A percentile compares a stretch with the other conserved stretches of the same genome.
Evolutionary conservation across 768 basidiomycete genomes (phyloP).

Genomic region (Cystobasidium ongulense): DNA sequence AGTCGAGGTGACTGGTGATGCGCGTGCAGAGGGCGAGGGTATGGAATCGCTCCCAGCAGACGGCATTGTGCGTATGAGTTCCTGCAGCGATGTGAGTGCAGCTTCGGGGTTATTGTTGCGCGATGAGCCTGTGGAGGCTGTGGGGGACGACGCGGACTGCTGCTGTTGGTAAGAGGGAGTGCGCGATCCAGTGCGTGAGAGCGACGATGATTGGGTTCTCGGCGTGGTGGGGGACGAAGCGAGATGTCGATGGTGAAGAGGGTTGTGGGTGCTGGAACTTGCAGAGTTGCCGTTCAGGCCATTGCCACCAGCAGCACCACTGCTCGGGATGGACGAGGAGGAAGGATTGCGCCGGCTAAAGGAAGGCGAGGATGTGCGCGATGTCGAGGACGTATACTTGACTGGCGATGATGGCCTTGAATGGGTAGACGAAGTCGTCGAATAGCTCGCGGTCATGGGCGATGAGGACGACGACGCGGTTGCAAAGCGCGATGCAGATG

Average conservation of each 20-base stretch:
- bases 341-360: background rate
- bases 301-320: too few relatives aligned
- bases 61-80: slow-evolving; percentile 67
- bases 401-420: background rate
- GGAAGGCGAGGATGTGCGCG: background rate
- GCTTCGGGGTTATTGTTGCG: slow-evolving; percentile 36
- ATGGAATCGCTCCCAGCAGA: slow-evolving; percentile 45
- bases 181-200: background rate
- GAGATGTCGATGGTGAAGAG: background rate
- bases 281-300: background rate
- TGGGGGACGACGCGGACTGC: background rate
- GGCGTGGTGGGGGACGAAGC: background rate
- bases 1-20: slow-evolving; percentile 44
- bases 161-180: background rate
- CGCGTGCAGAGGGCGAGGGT: slow-evolving; percentile 58
- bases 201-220: background rate
- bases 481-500: background rate
- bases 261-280: background rate
- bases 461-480: background rate
- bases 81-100: slow-evolving; percentile 49
- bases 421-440: background rate
- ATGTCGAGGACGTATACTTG: background rate
- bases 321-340: background rate
- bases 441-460: background rate
- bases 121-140: slow-evolving; percentile 36